Evolutionary conservation across 345 rosid genomes (phyloP).

Genomic region (Corchorus olitorius): DNA sequence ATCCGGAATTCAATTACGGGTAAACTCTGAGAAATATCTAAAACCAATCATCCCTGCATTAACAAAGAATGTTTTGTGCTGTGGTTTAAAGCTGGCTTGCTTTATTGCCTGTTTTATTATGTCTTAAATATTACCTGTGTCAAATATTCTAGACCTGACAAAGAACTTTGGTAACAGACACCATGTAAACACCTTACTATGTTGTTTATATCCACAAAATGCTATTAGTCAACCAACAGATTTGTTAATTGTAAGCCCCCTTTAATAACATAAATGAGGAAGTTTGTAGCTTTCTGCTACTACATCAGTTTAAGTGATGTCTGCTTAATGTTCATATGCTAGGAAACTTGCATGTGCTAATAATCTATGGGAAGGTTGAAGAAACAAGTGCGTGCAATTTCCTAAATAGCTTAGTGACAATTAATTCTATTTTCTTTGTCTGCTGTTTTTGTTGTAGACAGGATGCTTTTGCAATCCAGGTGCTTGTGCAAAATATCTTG

Average conservation of each 20-base stretch:
- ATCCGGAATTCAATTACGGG: conserved; percentile 94
- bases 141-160: background rate
- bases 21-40: conserved; percentile 38
- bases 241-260: no score
- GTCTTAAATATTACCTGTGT: background rate
- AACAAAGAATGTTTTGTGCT: background rate
- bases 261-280: background rate
- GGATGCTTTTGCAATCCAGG: conserved; percentile 99
- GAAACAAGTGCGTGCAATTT: background rate
- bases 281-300: conserved; percentile 3
- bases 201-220: background rate
- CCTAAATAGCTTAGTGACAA: conserved; percentile 21
- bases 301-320: background rate
- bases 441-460: conserved; percentile 65
- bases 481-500: conserved; percentile 94
- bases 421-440: conserved; percentile 13
- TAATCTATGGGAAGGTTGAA: background rate
- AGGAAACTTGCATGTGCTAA: background rate
- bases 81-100: conserved; percentile 1
- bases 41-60: background rate
- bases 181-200: conserved; percentile 3
- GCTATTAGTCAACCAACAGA: background rate
- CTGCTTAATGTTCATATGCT: background rate
- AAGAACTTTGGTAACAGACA: background rate
- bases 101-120: background rate